A percentile compares a stretch with the other conserved stretches of the same genome.
These are phyloP conservation scores for Phytophthora cryptogea DNA, from an alignment of 352 stramenopile species.

Conservation along the genomic window DNA sequence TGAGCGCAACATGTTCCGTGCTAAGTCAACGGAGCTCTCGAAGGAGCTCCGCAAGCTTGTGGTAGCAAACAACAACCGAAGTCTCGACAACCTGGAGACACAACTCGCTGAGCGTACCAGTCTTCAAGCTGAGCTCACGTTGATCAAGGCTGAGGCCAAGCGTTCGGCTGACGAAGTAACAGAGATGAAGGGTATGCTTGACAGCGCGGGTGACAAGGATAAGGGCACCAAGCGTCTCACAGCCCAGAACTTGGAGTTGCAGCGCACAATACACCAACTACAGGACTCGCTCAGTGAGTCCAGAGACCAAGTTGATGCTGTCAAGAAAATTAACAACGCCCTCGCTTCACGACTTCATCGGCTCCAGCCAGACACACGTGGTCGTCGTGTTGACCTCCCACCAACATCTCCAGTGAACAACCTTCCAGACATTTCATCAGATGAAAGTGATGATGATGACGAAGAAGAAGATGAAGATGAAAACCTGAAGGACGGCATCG, in stretches of 20 bases:
- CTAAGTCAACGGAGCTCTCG: conserved; percentile 51
- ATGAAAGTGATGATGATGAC: conserved; percentile 58
- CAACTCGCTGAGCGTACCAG: conserved; percentile 66
- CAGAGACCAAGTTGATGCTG: conserved; percentile 68
- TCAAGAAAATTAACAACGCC: conserved; percentile 78
- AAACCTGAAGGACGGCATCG: conserved; percentile 42
- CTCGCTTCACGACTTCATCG: conserved; percentile 68
- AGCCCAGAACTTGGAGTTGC: conserved; percentile 68
- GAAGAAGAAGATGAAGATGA: conserved; percentile 49
- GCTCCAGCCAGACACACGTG: conserved; percentile 53
- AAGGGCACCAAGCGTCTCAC: conserved; percentile 60
- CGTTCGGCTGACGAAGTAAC: conserved; percentile 55
- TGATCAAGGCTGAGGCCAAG: conserved; percentile 60
- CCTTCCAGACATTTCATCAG: conserved; percentile 50
- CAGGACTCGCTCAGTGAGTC: conserved; percentile 73
- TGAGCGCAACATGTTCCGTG: conserved; percentile 67
- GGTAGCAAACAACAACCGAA: conserved; percentile 49
- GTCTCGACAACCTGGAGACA: conserved; percentile 53
- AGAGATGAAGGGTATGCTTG: conserved; percentile 64
- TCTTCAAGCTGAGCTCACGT: conserved; percentile 55
- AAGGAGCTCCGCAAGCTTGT: conserved; percentile 71
- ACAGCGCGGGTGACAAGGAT: conserved; percentile 68
- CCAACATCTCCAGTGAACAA: conserved; percentile 40
- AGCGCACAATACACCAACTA: conserved; percentile 74
- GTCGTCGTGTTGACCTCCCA: conserved; percentile 54